Conservation (phyloP, 352 stramenopile species). For the Phytophthora fragariaefolia region DNA sequence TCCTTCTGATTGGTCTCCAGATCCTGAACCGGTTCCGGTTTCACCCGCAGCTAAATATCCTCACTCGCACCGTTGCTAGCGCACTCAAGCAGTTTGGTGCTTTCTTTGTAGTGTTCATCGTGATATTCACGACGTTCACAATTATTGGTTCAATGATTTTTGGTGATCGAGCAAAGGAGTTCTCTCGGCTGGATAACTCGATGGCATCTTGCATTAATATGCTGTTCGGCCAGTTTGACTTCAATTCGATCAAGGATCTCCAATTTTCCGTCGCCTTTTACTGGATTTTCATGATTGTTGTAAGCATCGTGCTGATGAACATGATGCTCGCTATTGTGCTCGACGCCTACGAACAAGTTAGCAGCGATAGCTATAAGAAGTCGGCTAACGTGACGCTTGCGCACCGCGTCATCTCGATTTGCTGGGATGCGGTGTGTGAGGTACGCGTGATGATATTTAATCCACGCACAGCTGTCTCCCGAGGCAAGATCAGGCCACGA, state of each 20-base stretch:
- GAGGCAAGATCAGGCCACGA: slow-evolving; percentile 25
- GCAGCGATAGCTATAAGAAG: slow-evolving; percentile 39
- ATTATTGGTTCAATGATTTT: slow-evolving; percentile 62
- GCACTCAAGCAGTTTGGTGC: slow-evolving; percentile 56
- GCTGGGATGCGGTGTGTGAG: slow-evolving; percentile 30
- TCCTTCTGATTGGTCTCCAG: slow-evolving; percentile 44
- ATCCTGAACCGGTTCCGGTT: slow-evolving; percentile 60
- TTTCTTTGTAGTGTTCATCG: slow-evolving; percentile 64
- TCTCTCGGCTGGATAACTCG: slow-evolving; percentile 48
- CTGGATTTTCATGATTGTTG: slow-evolving; percentile 71
- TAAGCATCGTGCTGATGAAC: slow-evolving; percentile 71
- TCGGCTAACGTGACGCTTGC: slow-evolving; percentile 23
- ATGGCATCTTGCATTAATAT: slow-evolving; percentile 71
- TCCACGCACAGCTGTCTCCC: slow-evolving; percentile 12
- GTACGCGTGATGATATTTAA: neutral
- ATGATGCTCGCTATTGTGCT: slow-evolving; percentile 81
- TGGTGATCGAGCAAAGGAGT: slow-evolving; percentile 54
- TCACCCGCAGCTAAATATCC: slow-evolving; percentile 59
- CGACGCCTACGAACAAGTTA: slow-evolving; percentile 62
- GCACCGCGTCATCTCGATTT: slow-evolving; percentile 32
- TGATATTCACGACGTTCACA: slow-evolving; percentile 63
- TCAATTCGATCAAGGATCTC: slow-evolving; percentile 43
- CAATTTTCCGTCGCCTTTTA: slow-evolving; percentile 59
- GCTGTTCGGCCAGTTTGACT: slow-evolving; percentile 70
- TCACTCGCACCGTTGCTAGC: slow-evolving; percentile 57